Evolutionary conservation across 164 flowering plant genomes (phyloP), one percentile per base, ranked within the genome.

Genomic region (Protea cynaroides): DNA sequence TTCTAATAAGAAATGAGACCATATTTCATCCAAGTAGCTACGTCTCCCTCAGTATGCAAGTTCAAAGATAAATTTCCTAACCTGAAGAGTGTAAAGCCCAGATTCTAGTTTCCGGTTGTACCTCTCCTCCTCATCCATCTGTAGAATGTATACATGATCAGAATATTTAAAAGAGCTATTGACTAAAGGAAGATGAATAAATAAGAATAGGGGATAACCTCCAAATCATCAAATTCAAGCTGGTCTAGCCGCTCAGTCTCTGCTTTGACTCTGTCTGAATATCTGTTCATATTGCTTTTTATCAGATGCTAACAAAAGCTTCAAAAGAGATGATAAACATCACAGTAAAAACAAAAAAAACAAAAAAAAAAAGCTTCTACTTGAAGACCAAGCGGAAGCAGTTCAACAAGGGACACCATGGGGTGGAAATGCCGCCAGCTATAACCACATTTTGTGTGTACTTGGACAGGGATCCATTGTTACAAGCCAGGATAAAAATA

Each of bases 81-180:
- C 98, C 87, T 91, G 98, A 72, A 94, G 92, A 57, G 91, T 86
- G 73, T 89, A 94, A 3, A 95, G 89, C 46, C 99, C 99, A 80
- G 93, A 85, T 73, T 92, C 97, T 15, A 95, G 79, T 76, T 80
- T 91, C 25, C 90, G 74, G 29, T 82, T 89, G 79, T 95, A 95
- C 63, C 70, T 85, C 70, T 92, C 97, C 8, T 95, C 99, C 44
- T 91, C 99, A 75, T 95, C 94, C 89, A 95, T 84, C 99, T 95
- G 75, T 63, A 76, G n/a, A 56, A 71, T 37, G 25, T 10, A 44
- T 10, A n/a, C 47, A 53, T 51, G 19, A 49, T 36, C 11, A 55
- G 23, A 9, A 19, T 64, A 15, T 9, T 59, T 49, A 65, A 7
- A 56, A 44, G 61, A 19, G 40, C 15, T 3, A 51, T 47, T n/a